Evolutionary conservation across 305 asterid genomes (phyloP).

Genomic region (Fraxinus ornus): DNA sequence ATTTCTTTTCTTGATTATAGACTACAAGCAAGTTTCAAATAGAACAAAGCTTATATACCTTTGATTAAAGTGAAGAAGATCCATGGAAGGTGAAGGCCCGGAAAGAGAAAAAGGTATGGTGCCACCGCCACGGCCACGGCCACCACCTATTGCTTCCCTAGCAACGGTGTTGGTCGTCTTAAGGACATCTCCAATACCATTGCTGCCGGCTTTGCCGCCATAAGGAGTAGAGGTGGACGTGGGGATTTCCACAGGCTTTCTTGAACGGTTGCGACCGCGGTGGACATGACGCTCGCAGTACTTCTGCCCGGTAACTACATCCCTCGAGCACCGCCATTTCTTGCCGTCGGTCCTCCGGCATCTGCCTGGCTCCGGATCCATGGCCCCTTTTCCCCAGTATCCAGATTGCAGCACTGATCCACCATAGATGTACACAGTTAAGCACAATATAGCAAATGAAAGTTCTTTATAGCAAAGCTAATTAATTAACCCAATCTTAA

Average conservation of each 20-base stretch:
- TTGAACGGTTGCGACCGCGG: slow-evolving; percentile 99
- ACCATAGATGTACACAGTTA: slow-evolving; percentile 1
- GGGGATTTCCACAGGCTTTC: slow-evolving; percentile 99
- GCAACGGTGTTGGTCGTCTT: slow-evolving; percentile 24
- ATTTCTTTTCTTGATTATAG: not conserved
- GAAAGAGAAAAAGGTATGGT: slow-evolving; percentile 46
- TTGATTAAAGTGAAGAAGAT: slow-evolving; percentile 55
- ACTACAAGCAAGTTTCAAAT: not conserved
- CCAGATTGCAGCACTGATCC: slow-evolving; percentile 70
- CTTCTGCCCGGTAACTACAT: slow-evolving; percentile 77
- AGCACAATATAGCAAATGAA: not conserved
- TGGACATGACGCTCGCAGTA: slow-evolving; percentile 92
- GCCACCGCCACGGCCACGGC: slow-evolving; percentile 30
- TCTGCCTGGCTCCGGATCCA: slow-evolving; percentile 99
- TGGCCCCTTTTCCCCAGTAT: slow-evolving; percentile 72
- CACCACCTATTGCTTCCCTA: slow-evolving; percentile 22
- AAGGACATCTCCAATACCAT: slow-evolving; percentile 28
- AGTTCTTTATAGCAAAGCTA: not conserved
- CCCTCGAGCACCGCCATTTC: slow-evolving; percentile 97
- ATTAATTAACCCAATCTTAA: not conserved
- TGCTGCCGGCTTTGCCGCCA: slow-evolving; percentile 19
- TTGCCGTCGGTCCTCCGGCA: slow-evolving; percentile 96
- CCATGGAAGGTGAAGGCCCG: slow-evolving; percentile 55
- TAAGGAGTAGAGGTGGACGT: slow-evolving; percentile 38
- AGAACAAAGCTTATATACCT: slow-evolving; percentile 43